Evolutionary conservation across 2,329 filamentous ascomycete species (phyloP).

Genomic region (Thermothelomyces thermophilus): DNA sequence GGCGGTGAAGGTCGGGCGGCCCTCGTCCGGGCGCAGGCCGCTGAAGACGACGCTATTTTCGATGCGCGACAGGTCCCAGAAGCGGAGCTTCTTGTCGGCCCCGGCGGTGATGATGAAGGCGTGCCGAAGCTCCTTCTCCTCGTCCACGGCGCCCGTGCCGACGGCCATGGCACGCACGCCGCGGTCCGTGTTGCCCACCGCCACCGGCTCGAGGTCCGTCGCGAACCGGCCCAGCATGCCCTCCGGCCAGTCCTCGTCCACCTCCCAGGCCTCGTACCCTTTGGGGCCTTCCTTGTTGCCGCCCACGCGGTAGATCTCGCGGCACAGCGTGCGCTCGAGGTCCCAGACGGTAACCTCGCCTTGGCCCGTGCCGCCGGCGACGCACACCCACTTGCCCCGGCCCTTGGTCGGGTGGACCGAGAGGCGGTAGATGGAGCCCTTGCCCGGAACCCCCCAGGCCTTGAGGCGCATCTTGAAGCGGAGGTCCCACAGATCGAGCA

Average conservation of each 20-base stretch:
- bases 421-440: slow-evolving; percentile 72
- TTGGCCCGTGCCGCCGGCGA: slow-evolving; percentile 78
- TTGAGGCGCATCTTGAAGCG: slow-evolving; percentile 86
- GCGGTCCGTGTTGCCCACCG: slow-evolving; percentile 49
- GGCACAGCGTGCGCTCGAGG: slow-evolving; percentile 79
- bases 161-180: slow-evolving; percentile 71
- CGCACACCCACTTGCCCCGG: slow-evolving; percentile 76
- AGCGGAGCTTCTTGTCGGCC: slow-evolving; percentile 83
- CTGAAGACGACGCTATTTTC: slow-evolving; percentile 77
- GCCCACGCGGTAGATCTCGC: slow-evolving; percentile 76
- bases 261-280: slow-evolving; percentile 75
- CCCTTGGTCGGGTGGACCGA: slow-evolving; percentile 71
- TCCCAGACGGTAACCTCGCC: slow-evolving; percentile 96
- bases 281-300: slow-evolving; percentile 54
- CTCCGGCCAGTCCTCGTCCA: slow-evolving; percentile 84
- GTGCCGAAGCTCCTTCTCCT: slow-evolving; percentile 65
- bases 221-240: slow-evolving; percentile 83
- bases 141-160: slow-evolving; percentile 52
- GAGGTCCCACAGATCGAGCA: slow-evolving; percentile 91
- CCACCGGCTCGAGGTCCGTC: slow-evolving; percentile 59
- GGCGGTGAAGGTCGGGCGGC: slow-evolving; percentile 65
- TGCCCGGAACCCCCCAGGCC: slow-evolving; percentile 80
- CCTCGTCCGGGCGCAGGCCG: slow-evolving; percentile 64
- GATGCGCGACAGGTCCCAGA: slow-evolving; percentile 79
- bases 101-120: slow-evolving; percentile 84